Base-by-base conservation (phyloP, 2,329 filamentous ascomycete genomes). In the Fusarium nisikadoi region DNA sequence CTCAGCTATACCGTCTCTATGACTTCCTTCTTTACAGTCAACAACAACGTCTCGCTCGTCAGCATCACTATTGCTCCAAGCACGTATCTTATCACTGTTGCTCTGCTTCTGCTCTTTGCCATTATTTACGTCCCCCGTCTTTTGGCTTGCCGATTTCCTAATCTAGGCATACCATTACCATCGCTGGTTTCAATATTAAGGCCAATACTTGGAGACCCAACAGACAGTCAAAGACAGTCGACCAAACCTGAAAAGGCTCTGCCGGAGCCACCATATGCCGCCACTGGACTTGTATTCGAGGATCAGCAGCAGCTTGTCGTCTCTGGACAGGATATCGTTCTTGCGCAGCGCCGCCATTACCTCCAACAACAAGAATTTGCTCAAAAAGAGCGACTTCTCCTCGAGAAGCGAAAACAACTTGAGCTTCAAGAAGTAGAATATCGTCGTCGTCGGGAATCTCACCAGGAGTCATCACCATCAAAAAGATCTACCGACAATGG, bases 11-110 rank as follows among this genome's bases (percentile, higher is more conserved):
- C 72, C 72, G 73, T 72, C 80, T 81, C 81, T 78, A 89, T 90
- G 88, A 86, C 85, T 83, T 88, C 88, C 65, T 83, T 90, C 79
- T 81, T 90, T 74, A 87, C 87, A 58, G 85, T 90, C 73, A 88
- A 89, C 81, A 90, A 88, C 80, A 87, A 89, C 85, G 84, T 90
- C 78, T 88, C 87, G 64, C 84, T 90, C 74, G 78, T 90, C 78
- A 90, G 85, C 80, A 83, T 90, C 76, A 86, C 83, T 75, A 86
- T 90, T 79, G 86, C 88, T 43, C 88, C 88, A 29, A 86, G 86
- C 79, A 88, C 87, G 62, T 90, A 86, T 78, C 81, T 90, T 74
- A 86, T 86, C 66, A 83, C 84, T 33, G 77, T 89, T 68, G 80
- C 83, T 63, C 75, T 90, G 35, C 77, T 83, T 54, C 81, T 89